Percentiles rank a stretch among this genome's conserved stretches.
Conservation (phyloP, 1,284 basidiomycete genomes). For the Leccinum fallax region DNA sequence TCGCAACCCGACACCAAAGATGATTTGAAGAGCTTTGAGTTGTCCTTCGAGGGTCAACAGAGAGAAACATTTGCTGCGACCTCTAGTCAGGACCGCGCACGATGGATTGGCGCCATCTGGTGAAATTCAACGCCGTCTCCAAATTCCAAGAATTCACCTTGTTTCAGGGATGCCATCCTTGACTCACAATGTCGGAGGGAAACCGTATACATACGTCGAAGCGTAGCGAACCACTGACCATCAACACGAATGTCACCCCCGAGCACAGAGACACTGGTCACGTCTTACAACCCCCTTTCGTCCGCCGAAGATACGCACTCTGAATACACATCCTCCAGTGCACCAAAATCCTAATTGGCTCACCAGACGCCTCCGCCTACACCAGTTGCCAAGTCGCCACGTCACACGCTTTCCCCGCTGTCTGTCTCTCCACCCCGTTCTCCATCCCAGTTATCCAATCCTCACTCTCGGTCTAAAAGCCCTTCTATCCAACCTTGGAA, state of each 20-base stretch:
- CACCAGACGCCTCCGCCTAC: slow-evolving; percentile 22
- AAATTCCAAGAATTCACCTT: background rate
- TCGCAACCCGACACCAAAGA: slow-evolving; percentile 42
- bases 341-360: slow-evolving; percentile 11
- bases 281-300: slow-evolving; percentile 7
- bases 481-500: slow-evolving; percentile 56
- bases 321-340: slow-evolving; percentile 34
- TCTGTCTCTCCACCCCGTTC: slow-evolving; percentile 33
- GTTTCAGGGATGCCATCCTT: slow-evolving; percentile 60
- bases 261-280: slow-evolving; percentile 3
- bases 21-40: slow-evolving; percentile 58
- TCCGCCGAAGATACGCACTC: slow-evolving; percentile 19
- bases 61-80: slow-evolving; percentile 62
- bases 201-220: background rate
- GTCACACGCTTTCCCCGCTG: slow-evolving; percentile 17
- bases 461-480: slow-evolving; percentile 41
- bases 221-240: slow-evolving; percentile 7
- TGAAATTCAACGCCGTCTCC: slow-evolving; percentile 31
- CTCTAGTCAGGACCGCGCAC: slow-evolving; percentile 63
- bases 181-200: slow-evolving; percentile 36
- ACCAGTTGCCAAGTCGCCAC: slow-evolving; percentile 28
- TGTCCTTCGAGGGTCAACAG: slow-evolving; percentile 54
- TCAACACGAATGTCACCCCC: slow-evolving; percentile 22
- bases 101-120: slow-evolving; percentile 75
- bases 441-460: slow-evolving; percentile 23